Evolutionary conservation across 2,329 filamentous ascomycete species (phyloP).

Genomic region (Ilyonectria destructans): DNA sequence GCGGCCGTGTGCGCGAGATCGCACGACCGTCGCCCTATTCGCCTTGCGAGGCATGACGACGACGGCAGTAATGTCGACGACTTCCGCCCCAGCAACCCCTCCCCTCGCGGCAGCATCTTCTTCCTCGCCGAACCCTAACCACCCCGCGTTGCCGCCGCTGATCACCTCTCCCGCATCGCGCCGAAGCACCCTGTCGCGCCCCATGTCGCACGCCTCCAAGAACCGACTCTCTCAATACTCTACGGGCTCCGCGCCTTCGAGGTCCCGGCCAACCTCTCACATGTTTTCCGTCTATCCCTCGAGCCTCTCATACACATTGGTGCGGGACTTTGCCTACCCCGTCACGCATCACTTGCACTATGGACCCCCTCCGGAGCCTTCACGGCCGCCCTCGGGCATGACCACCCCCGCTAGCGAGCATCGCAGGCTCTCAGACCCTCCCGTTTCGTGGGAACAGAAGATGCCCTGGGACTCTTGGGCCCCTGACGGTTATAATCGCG

Average conservation of each 20-base stretch:
- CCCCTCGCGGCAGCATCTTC: slow-evolving; percentile 65
- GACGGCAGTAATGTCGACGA: slow-evolving; percentile 72
- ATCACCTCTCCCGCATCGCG: slow-evolving; percentile 72
- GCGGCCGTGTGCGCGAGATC: slow-evolving; percentile 51
- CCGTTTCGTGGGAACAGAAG: slow-evolving; percentile 81
- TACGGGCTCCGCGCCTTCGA: slow-evolving; percentile 76
- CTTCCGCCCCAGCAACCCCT: slow-evolving; percentile 69
- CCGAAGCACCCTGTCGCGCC: slow-evolving; percentile 74
- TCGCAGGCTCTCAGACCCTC: slow-evolving; percentile 87
- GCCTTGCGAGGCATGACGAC: slow-evolving; percentile 53
- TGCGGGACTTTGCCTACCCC: slow-evolving; percentile 97
- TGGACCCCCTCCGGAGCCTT: slow-evolving; percentile 86
- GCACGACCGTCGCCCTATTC: slow-evolving; percentile 48
- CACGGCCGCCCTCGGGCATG: slow-evolving; percentile 79
- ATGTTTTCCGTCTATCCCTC: slow-evolving; percentile 89
- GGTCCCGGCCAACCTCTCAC: slow-evolving; percentile 86
- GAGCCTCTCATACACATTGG: slow-evolving; percentile 88
- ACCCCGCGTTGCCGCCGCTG: slow-evolving; percentile 70
- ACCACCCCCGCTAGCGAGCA: slow-evolving; percentile 90
- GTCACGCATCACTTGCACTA: slow-evolving; percentile 90
- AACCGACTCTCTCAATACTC: slow-evolving; percentile 90
- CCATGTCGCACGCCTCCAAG: slow-evolving; percentile 84
- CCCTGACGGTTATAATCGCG: slow-evolving; percentile 70
- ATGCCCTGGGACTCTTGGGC: slow-evolving; percentile 73
- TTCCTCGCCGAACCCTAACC: slow-evolving; percentile 64